A percentile compares a stretch with the other conserved stretches of the same genome.
Evolutionary conservation across 176 grass and related monocot species (phyloP).

Genomic region (Oryza meridionalis): DNA sequence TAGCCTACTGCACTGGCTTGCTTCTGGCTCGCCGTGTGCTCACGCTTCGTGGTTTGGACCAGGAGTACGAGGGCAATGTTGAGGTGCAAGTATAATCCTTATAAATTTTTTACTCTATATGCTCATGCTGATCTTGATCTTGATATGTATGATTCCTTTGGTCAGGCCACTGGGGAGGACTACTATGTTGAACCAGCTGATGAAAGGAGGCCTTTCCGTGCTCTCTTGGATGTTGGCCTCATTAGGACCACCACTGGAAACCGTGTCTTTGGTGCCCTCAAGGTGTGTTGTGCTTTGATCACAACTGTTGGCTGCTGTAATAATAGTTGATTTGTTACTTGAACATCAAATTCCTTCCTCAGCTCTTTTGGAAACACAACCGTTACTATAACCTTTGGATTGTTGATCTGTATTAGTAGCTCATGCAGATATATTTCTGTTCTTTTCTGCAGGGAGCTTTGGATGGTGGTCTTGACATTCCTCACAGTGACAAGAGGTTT

Average conservation of each 20-base stretch:
- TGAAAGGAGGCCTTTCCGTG: conserved; percentile 83
- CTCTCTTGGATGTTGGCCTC: conserved; percentile 85
- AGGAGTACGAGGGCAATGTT: conserved; percentile 80
- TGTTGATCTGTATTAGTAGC: neutral
- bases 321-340: neutral
- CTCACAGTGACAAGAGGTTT: conserved; percentile 86
- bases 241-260: conserved; percentile 80
- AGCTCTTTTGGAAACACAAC: neutral
- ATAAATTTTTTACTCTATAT: neutral
- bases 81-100: conserved; percentile 41
- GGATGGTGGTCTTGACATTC: conserved; percentile 88
- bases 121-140: neutral
- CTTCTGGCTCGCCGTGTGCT: conserved; percentile 81
- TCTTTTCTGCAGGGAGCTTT: conserved; percentile 61
- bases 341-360: too few relatives aligned
- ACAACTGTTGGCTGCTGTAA: neutral
- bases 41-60: conserved; percentile 61
- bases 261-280: conserved; percentile 86
- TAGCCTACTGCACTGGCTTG: conserved; percentile 86
- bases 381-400: neutral
- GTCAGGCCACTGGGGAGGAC: conserved; percentile 81
- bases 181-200: conserved; percentile 78
- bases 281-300: conserved; percentile 46
- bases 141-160: neutral
- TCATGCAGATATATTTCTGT: neutral